A percentile compares a stretch with the other conserved stretches of the same genome.
Conservation (phyloP, 2,329 filamentous ascomycete species). For the Aschersonia sp. region DNA sequence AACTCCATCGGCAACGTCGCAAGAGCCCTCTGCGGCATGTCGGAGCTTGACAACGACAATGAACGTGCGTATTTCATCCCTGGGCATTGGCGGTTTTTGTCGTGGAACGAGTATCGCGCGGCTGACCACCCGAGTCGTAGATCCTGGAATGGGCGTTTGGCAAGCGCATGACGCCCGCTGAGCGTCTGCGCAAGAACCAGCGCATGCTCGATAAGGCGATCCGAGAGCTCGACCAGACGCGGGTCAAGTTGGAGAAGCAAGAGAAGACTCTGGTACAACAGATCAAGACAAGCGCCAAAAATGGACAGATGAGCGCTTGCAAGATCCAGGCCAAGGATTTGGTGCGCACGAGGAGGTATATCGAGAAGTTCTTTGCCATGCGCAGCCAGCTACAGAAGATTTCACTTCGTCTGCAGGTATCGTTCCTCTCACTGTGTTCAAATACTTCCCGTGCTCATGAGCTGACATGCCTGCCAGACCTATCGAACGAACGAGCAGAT, state of each 20-base stretch:
- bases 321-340: conserved; percentile 98
- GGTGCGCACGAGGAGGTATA: conserved; percentile 81
- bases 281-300: conserved; percentile 97
- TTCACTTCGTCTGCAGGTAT: conserved; percentile 81
- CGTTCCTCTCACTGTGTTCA: background rate
- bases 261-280: conserved; percentile 94
- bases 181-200: conserved; percentile 87
- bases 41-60: conserved; percentile 20
- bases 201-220: conserved; percentile 95
- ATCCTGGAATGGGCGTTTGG: conserved; percentile 98
- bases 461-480: conserved; percentile 41
- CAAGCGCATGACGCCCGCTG: conserved; percentile 95
- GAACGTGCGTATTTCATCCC: conserved; percentile 33
- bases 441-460: background rate
- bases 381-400: conserved; percentile 94
- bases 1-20: background rate
- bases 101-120: background rate
- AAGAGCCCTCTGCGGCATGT: background rate
- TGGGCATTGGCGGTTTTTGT: background rate
- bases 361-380: conserved; percentile 99
- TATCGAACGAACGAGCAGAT: conserved; percentile 98
- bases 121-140: conserved; percentile 28
- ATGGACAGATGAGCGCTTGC: conserved; percentile 94
- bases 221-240: conserved; percentile 85
- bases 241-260: conserved; percentile 93